These are phyloP conservation scores for Aspergillus funiculosus DNA, from an alignment of 495 filamentous ascomycete species.

Conservation along the genomic window DNA sequence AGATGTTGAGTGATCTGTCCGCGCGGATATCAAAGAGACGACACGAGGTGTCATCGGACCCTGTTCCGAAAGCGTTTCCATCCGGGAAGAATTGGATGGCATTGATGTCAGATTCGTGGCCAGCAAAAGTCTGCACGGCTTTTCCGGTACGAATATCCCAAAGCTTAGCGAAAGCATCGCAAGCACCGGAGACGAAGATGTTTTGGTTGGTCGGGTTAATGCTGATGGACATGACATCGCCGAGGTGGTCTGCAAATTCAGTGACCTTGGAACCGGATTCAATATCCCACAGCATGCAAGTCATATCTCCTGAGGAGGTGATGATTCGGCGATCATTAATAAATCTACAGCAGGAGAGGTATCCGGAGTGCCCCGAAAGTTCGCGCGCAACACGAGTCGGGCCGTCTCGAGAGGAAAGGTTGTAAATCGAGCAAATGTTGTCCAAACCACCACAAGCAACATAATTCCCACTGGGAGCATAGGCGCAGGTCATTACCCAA, in stretches of 20 bases:
- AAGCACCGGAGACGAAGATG: slow-evolving; percentile 92
- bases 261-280: slow-evolving; percentile 95
- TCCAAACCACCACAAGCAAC: slow-evolving; percentile 97
- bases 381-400: slow-evolving; percentile 95
- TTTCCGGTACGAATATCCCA: slow-evolving; percentile 99
- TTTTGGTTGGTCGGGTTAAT: slow-evolving; percentile 99
- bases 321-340: slow-evolving; percentile 98
- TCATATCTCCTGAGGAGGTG: slow-evolving; percentile 98
- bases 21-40: slow-evolving; percentile 96
- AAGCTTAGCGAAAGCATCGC: slow-evolving; percentile 95
- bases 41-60: slow-evolving; percentile 96
- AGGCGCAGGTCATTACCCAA: slow-evolving; percentile 99
- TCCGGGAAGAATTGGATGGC: slow-evolving; percentile 99
- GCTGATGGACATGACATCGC: slow-evolving; percentile 99
- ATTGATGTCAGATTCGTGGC: slow-evolving; percentile 98
- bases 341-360: slow-evolving; percentile 97
- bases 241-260: slow-evolving; percentile 96
- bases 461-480: slow-evolving; percentile 96
- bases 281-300: slow-evolving; percentile 99
- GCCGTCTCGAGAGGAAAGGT: slow-evolving; percentile 91
- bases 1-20: slow-evolving; percentile 91
- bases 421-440: slow-evolving; percentile 99
- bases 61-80: slow-evolving; percentile 96
- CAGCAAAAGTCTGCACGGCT: slow-evolving; percentile 96
- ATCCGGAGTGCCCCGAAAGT: slow-evolving; percentile 93